Percentiles rank a stretch among this genome's conserved stretches.
phyloP scores from a whole-genome alignment of 2,329 filamentous ascomycete species.

The Neonectria faginata region DNA sequence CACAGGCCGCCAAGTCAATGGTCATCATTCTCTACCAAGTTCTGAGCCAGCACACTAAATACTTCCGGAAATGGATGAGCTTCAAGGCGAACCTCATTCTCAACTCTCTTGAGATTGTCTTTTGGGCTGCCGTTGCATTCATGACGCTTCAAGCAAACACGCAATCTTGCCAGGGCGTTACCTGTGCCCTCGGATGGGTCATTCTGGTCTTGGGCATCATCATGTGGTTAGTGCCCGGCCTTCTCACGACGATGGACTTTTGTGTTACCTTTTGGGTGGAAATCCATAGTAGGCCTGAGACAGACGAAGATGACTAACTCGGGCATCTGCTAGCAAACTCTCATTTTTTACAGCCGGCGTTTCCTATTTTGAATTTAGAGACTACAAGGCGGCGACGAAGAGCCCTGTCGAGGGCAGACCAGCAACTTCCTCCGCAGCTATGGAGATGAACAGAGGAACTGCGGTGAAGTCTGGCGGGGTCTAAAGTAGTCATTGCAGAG shows the following conservation, averaged over 20 bases:
- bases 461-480: background rate
- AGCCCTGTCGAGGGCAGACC: background rate
- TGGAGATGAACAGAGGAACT: background rate
- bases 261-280: conserved; percentile 5
- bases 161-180: conserved; percentile 1
- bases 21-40: conserved; percentile 12
- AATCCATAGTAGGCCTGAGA: background rate
- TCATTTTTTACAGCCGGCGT: conserved; percentile 1
- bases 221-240: conserved; percentile 13
- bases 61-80: conserved; percentile 17
- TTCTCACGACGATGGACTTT: conserved; percentile 2
- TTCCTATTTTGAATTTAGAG: conserved; percentile 10
- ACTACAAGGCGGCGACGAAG: conserved; percentile 3
- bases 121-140: conserved; percentile 9
- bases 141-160: conserved; percentile 12
- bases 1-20: conserved; percentile 8
- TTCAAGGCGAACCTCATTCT: conserved; percentile 8
- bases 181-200: conserved; percentile 9
- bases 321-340: background rate
- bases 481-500: background rate
- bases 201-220: conserved; percentile 5
- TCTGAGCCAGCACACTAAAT: conserved; percentile 3
- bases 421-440: background rate
- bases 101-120: conserved; percentile 10
- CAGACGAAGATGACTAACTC: background rate